Percentiles rank a stretch among this genome's conserved stretches.
Evolutionary conservation across 345 rosid genomes (phyloP).

Genomic region (Raphanus raphanistrum): DNA sequence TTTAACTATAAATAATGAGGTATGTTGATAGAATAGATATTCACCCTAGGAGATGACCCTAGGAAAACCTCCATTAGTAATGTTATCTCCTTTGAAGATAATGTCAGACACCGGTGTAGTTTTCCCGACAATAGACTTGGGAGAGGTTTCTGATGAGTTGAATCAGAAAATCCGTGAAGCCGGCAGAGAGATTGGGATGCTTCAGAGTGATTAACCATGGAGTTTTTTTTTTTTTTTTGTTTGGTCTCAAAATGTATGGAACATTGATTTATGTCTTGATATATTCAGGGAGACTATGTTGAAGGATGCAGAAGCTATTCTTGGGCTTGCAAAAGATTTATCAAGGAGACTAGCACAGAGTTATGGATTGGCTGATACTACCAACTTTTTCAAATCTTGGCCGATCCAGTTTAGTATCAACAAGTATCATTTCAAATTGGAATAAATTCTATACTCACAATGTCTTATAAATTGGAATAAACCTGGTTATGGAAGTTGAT

Average conservation of each 20-base stretch:
- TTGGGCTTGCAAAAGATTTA: background rate
- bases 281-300: conserved; percentile 47
- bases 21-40: no score
- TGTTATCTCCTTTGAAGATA: background rate
- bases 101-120: conserved; percentile 14
- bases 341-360: background rate
- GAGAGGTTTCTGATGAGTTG: conserved; percentile 44
- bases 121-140: conserved; percentile 53
- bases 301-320: background rate
- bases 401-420: background rate
- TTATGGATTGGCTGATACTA: background rate
- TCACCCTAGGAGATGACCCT: no score
- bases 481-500: no score
- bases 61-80: no score
- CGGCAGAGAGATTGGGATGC: conserved; percentile 76
- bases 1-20: no score
- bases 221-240: conserved; percentile 27
- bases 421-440: background rate
- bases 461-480: background rate
- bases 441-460: background rate
- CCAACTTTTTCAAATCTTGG: background rate
- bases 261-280: background rate
- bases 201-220: conserved; percentile 74
- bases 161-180: conserved; percentile 55
- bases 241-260: background rate